Conservation (phyloP, 805 yeast species). For the Myxozyma sirexii region DNA sequence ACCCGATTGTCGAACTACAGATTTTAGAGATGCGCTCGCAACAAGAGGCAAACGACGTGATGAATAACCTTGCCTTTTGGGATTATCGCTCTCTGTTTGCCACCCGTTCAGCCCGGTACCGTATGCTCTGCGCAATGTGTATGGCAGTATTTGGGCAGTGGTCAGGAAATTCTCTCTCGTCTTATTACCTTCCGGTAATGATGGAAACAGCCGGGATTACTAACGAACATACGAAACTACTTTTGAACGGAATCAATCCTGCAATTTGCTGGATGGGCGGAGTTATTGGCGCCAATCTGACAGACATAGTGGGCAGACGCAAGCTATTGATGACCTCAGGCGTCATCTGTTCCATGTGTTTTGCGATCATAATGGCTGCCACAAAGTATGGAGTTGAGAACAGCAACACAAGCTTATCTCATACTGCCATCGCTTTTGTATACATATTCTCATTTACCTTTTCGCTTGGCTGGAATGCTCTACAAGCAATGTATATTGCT, state of each 20-base stretch:
- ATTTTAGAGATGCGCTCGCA: constrained; percentile 23
- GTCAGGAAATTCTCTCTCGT: constrained; percentile 42
- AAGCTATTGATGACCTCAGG: constrained; percentile 40
- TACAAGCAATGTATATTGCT: constrained; percentile 35
- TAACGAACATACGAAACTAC: constrained; percentile 49
- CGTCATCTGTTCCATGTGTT: constrained; percentile 41
- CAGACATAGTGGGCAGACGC: constrained; percentile 19
- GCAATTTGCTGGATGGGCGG: constrained; percentile 42
- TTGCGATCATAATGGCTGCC: constrained; percentile 50
- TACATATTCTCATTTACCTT: constrained; percentile 16
- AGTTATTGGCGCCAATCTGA: constrained; percentile 15
- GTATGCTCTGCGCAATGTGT: constrained; percentile 45
- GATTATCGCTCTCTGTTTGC: constrained; percentile 12
- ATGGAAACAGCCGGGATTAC: constrained; percentile 57
- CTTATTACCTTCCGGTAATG: constrained; percentile 55
- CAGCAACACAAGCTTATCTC: constrained; percentile 30
- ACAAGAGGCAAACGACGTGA: not conserved
- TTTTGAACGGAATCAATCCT: constrained; percentile 56
- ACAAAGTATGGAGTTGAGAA: constrained; percentile 51
- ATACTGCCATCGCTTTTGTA: constrained; percentile 15
- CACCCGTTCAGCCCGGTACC: constrained; percentile 48
- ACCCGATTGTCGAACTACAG: constrained; percentile 25
- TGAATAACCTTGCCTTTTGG: constrained; percentile 36
- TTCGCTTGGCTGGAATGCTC: constrained; percentile 26
- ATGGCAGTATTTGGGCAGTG: constrained; percentile 49